Base-by-base conservation (phyloP, 1,284 basidiomycete species). In the Boletus semigastroideus region DNA sequence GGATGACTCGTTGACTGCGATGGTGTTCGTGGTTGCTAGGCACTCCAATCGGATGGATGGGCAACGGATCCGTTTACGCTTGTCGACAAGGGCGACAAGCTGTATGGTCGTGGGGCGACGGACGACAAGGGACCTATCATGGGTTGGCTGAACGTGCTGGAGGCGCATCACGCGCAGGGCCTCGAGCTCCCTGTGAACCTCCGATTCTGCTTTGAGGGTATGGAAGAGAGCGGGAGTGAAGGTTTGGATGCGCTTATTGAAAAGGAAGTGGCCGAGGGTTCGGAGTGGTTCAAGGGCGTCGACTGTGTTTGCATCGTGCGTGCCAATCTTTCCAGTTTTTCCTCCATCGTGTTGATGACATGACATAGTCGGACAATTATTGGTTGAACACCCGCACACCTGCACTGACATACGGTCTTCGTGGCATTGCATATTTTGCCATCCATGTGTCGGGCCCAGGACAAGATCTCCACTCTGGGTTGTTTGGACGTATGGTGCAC, bases 191-290 rank as follows among this genome's bases (percentile, higher is more conserved):
- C 96, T 2, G 96, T 99, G 49, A 99, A 99, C 73, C 73, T 99
- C 60, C 85, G 87, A 64, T 89, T 94, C 78, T 94, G 92, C 76
- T 95, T 99, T 65, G 96, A 99, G 72, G 94, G 96, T 9, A 99
- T 99, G 97, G 96, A 99, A 72, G 96, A 99, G 76, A 90, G 82
- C 61, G 96, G 96, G 8, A 93, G 90, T 41, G 92, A 94, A 63
- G 94, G 94, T 7, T 80, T 99, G 12, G 95, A 98, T 66, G 92
- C 92, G 48, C 83, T 98, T 46, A 94, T 99, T 60, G 75, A 81
- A 57, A 78, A 77, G 46, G 94, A 98, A 75, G 86, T 87, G 53
- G 73, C 78, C 46, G 79, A 81, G 52, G 86, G 76, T 38, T 25
- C 25, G 25, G 78, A 84, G 65, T 98, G 89, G 82, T 97, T 99